Evolutionary conservation across 2,329 filamentous ascomycete species (phyloP), one percentile per base, ranked within the genome.

Genomic region (Cytospora chrysosperma): DNA sequence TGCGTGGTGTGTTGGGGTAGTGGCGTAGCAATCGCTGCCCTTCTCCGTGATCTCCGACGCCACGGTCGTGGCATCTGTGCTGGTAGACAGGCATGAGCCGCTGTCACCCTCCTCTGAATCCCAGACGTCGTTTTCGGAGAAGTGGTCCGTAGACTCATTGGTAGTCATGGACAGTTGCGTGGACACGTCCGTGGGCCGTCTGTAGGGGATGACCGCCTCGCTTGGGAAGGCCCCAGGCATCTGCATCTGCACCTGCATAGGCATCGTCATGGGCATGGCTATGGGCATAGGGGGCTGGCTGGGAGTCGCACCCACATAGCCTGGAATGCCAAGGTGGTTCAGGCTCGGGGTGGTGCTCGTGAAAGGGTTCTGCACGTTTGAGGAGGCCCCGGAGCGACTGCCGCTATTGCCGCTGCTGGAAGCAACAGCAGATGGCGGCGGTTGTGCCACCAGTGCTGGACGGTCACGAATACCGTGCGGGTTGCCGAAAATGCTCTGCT

Each of bases 21-120:
- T 52, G 47, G 37, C 30, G 32, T 62, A 59, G 1, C 47, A 40
- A n/a, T 63, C 64, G 28, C 68, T 64, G 32, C 69, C 65, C 6
- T 68, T 59, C 24, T 65, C 56, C 7, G 51, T 52, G 5, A 62
- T 64, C 37, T 69, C 64, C 2, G 67, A 68, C 34, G 69, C 65
- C 19, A 64, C 63, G 37, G 63, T 67, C 5, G 65, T 67, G 5
- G 65, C 65, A n/a, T 43, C 40, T 1, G 65, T 67, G 57, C 65
- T 67, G 15, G 59, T 63, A 4, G 65, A 67, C 34, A 67, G 40
- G 63, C 59, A 62, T 26, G 65, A 67, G 1, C 56, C 62, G 30
- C 63, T 67, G 54, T 67, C n/a, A n/a, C n/a, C 64, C 4, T 58
- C 64, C 24, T 66, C 64, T 7, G 64, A 66, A 19, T 66, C 64